Evolutionary conservation across 345 rosid species (phyloP).

Genomic region (Citrus australasica): DNA sequence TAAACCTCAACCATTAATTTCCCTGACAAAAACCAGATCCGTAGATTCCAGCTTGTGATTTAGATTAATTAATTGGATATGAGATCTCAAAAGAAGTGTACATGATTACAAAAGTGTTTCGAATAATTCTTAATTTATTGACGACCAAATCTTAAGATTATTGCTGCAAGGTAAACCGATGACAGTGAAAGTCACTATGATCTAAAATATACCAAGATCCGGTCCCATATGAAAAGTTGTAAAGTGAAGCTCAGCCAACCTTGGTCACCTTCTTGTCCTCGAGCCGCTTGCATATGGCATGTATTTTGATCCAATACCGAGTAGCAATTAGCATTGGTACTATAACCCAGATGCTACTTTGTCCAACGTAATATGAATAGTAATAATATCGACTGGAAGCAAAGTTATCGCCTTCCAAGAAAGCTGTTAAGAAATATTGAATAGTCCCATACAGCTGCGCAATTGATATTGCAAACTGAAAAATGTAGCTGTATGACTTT

Average conservation of each 20-base stretch:
- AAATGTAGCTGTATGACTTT: slow-evolving; percentile 74
- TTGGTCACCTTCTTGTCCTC: slow-evolving; percentile 39
- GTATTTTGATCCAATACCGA: slow-evolving; percentile 79
- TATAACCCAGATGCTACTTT: slow-evolving; percentile 67
- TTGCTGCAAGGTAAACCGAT: too few relatives aligned
- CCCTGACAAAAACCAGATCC: too few relatives aligned
- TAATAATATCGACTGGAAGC: slow-evolving; percentile 56
- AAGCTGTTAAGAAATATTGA: slow-evolving; percentile 72
- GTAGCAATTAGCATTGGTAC: slow-evolving; percentile 55
- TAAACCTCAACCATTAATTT: too few relatives aligned
- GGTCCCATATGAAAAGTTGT: too few relatives aligned
- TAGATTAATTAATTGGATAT: too few relatives aligned
- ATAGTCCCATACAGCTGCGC: slow-evolving; percentile 90
- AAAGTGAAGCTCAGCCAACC: slow-evolving; percentile 24
- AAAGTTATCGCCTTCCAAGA: slow-evolving; percentile 81
- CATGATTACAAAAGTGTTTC: too few relatives aligned
- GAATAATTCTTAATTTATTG: too few relatives aligned
- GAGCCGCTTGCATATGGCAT: slow-evolving; percentile 23
- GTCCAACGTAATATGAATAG: slow-evolving; percentile 62
- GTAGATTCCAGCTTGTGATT: too few relatives aligned
- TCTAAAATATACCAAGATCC: not conserved
- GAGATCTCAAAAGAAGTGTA: too few relatives aligned
- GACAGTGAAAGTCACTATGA: not conserved
- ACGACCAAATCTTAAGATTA: too few relatives aligned
- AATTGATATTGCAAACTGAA: slow-evolving; percentile 76